Percentiles rank a stretch among this genome's conserved stretches.
These are phyloP conservation scores for Aspergillus phoenicis DNA, from an alignment of 2,329 filamentous ascomycete species.

Conservation along the genomic window DNA sequence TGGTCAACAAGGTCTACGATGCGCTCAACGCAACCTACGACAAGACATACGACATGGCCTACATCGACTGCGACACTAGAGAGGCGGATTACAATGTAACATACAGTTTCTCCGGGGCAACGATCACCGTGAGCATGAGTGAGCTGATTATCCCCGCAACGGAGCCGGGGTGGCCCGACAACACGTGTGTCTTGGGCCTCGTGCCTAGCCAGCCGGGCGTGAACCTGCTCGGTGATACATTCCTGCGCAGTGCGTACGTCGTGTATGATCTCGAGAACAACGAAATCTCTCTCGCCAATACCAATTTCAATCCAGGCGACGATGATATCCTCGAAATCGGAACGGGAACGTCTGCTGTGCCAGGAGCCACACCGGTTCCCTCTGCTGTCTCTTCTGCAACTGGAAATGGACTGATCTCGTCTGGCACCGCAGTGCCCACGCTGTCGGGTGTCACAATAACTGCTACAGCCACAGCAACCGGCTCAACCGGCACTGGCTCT, in stretches of 20 bases:
- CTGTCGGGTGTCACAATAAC: not conserved
- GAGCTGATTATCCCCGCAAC: constrained; percentile 51
- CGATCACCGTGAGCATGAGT: not conserved
- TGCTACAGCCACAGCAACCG: not conserved
- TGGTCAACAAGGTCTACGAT: constrained; percentile 55
- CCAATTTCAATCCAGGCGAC: constrained; percentile 60
- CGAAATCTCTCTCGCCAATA: constrained; percentile 70
- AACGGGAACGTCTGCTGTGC: constrained; percentile 50
- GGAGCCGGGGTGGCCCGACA: constrained; percentile 39
- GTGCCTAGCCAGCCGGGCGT: constrained; percentile 53
- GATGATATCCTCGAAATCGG: constrained; percentile 56
- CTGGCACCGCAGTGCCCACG: not conserved
- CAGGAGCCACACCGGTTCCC: constrained; percentile 47
- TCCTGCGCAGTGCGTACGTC: constrained; percentile 72
- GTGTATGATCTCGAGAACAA: constrained; percentile 75
- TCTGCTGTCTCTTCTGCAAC: constrained; percentile 5
- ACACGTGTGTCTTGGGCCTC: constrained; percentile 68
- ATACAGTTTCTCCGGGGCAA: constrained; percentile 60
- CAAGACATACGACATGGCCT: constrained; percentile 47
- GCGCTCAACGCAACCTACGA: constrained; percentile 61
- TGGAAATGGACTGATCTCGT: not conserved
- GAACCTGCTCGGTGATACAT: constrained; percentile 71
- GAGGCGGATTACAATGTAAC: constrained; percentile 57
- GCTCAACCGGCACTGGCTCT: constrained; percentile 14
- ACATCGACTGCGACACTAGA: constrained; percentile 59